phyloP scores from a whole-genome alignment of 140 eudicot species.

The Bidens hawaiensis region DNA sequence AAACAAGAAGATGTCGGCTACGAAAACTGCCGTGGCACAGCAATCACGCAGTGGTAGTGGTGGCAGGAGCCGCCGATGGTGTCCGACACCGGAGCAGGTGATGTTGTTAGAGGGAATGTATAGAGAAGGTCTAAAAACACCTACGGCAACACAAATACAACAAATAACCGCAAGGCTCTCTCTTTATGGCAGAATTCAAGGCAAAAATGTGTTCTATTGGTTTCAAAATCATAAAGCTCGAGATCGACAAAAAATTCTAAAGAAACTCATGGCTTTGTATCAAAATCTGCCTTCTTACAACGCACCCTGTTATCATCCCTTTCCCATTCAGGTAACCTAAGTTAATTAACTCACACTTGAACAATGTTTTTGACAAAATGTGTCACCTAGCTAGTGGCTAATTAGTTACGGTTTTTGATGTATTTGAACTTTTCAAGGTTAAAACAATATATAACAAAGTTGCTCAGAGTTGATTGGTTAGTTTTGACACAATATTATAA shows the following conservation, averaged over 20 bases:
- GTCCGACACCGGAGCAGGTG: slow-evolving; percentile 56
- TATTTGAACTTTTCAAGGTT: neutral
- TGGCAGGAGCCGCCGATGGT: slow-evolving; percentile 17
- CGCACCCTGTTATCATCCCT: neutral
- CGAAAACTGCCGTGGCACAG: neutral
- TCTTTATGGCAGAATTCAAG: slow-evolving; percentile 59
- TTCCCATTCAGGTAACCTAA: too few relatives aligned
- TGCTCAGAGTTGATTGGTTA: neutral
- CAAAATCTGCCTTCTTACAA: slow-evolving; percentile 26
- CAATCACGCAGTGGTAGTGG: too few relatives aligned
- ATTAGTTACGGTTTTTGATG: slow-evolving; percentile 18
- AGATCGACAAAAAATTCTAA: slow-evolving; percentile 64
- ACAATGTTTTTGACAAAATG: too few relatives aligned
- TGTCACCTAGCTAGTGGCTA: neutral
- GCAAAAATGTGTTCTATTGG: slow-evolving; percentile 81
- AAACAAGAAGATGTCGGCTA: too few relatives aligned
- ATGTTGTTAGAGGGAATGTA: slow-evolving; percentile 76
- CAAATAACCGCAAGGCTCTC: slow-evolving; percentile 68
- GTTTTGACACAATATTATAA: neutral
- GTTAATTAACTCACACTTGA: too few relatives aligned
- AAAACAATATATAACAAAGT: neutral
- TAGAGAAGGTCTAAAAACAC: slow-evolving; percentile 62
- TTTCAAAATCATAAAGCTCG: slow-evolving; percentile 84
- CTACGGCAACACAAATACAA: slow-evolving; percentile 69
- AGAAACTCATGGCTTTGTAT: slow-evolving; percentile 39